phyloP scores from a whole-genome alignment of 1,139 yeast genomes.

The Williopsis jadinii region DNA sequence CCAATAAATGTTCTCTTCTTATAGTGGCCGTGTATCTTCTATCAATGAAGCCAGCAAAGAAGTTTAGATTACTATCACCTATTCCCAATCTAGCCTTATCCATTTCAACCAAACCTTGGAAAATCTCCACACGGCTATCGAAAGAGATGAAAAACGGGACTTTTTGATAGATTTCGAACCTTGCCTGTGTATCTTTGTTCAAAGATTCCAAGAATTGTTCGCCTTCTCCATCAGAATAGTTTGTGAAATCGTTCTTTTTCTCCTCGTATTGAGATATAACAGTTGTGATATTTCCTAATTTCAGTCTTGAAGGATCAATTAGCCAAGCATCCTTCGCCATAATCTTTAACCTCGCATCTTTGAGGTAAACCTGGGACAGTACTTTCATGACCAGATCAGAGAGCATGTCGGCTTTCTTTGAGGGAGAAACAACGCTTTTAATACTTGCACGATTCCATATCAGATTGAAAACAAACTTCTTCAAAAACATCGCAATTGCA shows the following conservation, averaged over 20 bases:
- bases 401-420: constrained; percentile 7
- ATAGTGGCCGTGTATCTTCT: constrained; percentile 42
- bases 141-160: constrained; percentile 81
- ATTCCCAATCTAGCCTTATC: constrained; percentile 36
- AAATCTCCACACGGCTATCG: constrained; percentile 61
- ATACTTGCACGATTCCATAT: constrained; percentile 36
- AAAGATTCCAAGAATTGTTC: constrained; percentile 12
- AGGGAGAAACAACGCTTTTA: neutral
- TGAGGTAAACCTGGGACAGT: constrained; percentile 59
- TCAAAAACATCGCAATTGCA: constrained; percentile 43
- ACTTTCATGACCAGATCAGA: constrained; percentile 40
- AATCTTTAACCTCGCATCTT: constrained; percentile 52
- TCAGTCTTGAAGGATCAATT: constrained; percentile 8
- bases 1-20: constrained; percentile 59
- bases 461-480: constrained; percentile 45
- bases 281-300: constrained; percentile 5
- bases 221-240: constrained; percentile 18
- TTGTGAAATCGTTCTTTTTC: constrained; percentile 13
- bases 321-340: constrained; percentile 21
- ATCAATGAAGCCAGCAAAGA: constrained; percentile 9
- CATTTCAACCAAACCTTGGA: constrained; percentile 53
- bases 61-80: constrained; percentile 13
- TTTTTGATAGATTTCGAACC: constrained; percentile 46
- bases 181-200: constrained; percentile 15
- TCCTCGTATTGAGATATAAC: constrained; percentile 17